Percentiles rank a stretch among this genome's conserved stretches.
Evolutionary conservation across 257 asterid species (phyloP).

Genomic region (Nicotiana knightiana): DNA sequence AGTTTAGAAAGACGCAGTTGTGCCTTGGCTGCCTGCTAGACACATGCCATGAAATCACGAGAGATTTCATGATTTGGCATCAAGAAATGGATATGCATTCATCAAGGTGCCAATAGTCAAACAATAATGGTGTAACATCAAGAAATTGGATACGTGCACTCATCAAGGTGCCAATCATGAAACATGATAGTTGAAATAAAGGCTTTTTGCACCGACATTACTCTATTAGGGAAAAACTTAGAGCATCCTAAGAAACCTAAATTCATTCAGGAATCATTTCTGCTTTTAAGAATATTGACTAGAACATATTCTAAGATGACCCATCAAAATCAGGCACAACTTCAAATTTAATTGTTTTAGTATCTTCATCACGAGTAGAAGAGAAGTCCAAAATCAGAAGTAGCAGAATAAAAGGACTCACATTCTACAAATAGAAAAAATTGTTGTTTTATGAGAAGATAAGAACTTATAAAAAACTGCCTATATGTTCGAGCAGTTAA

Average conservation of each 20-base stretch:
- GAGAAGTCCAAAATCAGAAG: neutral
- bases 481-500: too few species aligned
- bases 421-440: neutral
- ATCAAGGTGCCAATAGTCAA: neutral
- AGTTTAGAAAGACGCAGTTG: neutral
- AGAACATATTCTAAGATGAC: too few species aligned
- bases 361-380: neutral
- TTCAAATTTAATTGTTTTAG: neutral
- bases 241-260: neutral
- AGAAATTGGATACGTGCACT: neutral
- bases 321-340: too few species aligned
- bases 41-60: neutral
- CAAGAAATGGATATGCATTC: neutral
- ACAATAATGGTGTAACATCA: neutral
- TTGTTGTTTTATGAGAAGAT: neutral
- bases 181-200: neutral
- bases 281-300: too few species aligned
- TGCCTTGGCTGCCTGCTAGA: neutral
- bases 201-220: neutral
- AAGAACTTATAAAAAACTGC: too few species aligned
- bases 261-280: too few species aligned
- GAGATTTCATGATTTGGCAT: neutral
- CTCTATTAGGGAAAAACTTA: neutral
- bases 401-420: neutral
- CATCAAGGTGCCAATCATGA: neutral